Conservation (phyloP, 345 rosid genomes). For the Moricandia arvensis region DNA sequence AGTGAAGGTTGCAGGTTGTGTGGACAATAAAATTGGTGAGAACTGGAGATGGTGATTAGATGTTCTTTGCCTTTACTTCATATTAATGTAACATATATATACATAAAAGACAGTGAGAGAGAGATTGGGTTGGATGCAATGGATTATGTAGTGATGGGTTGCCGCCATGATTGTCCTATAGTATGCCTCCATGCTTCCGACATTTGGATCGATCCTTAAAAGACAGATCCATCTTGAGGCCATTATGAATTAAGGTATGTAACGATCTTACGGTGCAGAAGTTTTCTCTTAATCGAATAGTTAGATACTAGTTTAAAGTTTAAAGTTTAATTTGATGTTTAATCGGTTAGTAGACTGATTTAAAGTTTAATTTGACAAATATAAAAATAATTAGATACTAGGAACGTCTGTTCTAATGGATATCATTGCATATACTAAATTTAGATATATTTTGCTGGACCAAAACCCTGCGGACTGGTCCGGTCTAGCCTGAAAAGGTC, state of each 20-base stretch:
- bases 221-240: slow-evolving; percentile 43
- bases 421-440: neutral
- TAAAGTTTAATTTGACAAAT: neutral
- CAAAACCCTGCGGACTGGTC: neutral
- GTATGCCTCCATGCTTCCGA: slow-evolving; percentile 86
- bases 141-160: slow-evolving; percentile 45
- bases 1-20: slow-evolving; percentile 13
- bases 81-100: slow-evolving; percentile 16
- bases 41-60: slow-evolving; percentile 14
- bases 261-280: slow-evolving; percentile 25
- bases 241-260: slow-evolving; percentile 23
- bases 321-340: too few relatives aligned
- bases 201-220: slow-evolving; percentile 60
- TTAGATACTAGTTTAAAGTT: too few relatives aligned
- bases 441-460: neutral
- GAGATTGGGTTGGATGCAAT: slow-evolving; percentile 28
- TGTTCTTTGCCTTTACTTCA: slow-evolving; percentile 21
- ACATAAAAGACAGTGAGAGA: neutral
- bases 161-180: slow-evolving; percentile 63
- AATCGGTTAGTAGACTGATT: neutral
- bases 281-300: slow-evolving; percentile 12
- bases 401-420: slow-evolving; percentile 2
- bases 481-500: neutral
- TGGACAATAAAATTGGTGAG: slow-evolving; percentile 23
- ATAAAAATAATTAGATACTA: neutral